Conservation (phyloP, 73 alveolate species). For the Loxodes magnus region DNA sequence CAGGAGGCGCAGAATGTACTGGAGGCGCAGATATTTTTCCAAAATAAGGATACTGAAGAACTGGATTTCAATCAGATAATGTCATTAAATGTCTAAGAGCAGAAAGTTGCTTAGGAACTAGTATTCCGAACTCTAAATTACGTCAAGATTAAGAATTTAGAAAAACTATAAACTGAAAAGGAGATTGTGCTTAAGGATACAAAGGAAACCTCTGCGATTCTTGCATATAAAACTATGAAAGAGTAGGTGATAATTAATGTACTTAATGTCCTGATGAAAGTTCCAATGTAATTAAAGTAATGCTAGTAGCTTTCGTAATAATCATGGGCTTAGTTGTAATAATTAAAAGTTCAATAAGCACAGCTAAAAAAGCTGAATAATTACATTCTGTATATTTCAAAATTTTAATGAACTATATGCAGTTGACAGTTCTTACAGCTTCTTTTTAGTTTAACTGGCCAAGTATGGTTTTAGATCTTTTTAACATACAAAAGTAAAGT, state of each 20-base stretch:
- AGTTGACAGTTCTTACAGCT: constrained; percentile 4
- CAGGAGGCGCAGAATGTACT: constrained; percentile 15
- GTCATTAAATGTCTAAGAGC: constrained; percentile 19
- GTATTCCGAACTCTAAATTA: constrained; percentile 7
- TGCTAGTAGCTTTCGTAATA: background rate
- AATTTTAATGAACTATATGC: constrained; percentile 4
- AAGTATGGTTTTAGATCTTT: background rate
- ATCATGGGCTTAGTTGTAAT: background rate
- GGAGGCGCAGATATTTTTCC: constrained; percentile 28
- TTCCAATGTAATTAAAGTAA: background rate
- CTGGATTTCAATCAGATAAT: background rate
- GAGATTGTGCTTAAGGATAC: constrained; percentile 23
- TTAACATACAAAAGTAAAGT: constrained; percentile 1
- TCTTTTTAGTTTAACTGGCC: constrained; percentile 10
- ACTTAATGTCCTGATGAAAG: constrained; percentile 10
- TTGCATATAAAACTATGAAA: constrained; percentile 9
- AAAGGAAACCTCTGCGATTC: constrained; percentile 25
- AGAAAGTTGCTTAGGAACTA: constrained; percentile 6
- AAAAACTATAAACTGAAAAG: constrained; percentile 2
- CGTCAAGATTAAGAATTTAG: constrained; percentile 12
- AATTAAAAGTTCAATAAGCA: background rate
- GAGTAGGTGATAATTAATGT: constrained; percentile 15
- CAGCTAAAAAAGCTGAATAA: constrained; percentile 1
- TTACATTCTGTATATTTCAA: background rate
- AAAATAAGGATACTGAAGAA: constrained; percentile 21